These are phyloP conservation scores for Cyclotella cryptica DNA, from an alignment of 108 stramenopile species.

Conservation along the genomic window DNA sequence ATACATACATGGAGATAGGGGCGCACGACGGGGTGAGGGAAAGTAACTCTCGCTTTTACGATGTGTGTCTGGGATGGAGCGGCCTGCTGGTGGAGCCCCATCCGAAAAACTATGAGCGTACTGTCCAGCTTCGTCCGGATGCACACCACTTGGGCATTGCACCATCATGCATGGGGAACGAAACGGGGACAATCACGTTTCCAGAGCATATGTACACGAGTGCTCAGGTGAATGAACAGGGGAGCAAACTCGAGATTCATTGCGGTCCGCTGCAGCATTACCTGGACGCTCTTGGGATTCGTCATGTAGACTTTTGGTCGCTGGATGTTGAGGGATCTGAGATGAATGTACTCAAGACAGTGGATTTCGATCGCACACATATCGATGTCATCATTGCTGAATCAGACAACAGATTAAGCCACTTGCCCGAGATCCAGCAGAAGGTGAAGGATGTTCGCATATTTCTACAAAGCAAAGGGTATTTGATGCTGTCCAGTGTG, in stretches of 20 bases:
- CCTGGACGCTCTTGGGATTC: slow-evolving; percentile 41
- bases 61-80: slow-evolving; percentile 63
- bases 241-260: slow-evolving; percentile 44
- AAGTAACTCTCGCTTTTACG: slow-evolving; percentile 61
- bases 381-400: slow-evolving; percentile 66
- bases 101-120: slow-evolving; percentile 43
- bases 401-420: slow-evolving; percentile 42
- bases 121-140: slow-evolving; percentile 48
- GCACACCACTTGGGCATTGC: slow-evolving; percentile 59
- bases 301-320: slow-evolving; percentile 55
- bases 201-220: slow-evolving; percentile 46
- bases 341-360: slow-evolving; percentile 48
- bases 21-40: slow-evolving; percentile 62
- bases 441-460: slow-evolving; percentile 18
- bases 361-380: slow-evolving; percentile 58
- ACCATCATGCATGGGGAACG: slow-evolving; percentile 46
- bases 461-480: slow-evolving; percentile 4
- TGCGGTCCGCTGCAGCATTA: slow-evolving; percentile 56
- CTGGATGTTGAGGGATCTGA: slow-evolving; percentile 78
- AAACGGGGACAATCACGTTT: slow-evolving; percentile 33
- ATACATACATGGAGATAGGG: slow-evolving; percentile 61
- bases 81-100: slow-evolving; percentile 61
- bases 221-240: slow-evolving; percentile 41
- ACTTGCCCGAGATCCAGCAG: slow-evolving; percentile 6
- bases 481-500: slow-evolving; percentile 33